Evolutionary conservation across 768 basidiomycete species (phyloP), one percentile per base, ranked within the genome.

Genomic region (Auriscalpium microsporum): DNA sequence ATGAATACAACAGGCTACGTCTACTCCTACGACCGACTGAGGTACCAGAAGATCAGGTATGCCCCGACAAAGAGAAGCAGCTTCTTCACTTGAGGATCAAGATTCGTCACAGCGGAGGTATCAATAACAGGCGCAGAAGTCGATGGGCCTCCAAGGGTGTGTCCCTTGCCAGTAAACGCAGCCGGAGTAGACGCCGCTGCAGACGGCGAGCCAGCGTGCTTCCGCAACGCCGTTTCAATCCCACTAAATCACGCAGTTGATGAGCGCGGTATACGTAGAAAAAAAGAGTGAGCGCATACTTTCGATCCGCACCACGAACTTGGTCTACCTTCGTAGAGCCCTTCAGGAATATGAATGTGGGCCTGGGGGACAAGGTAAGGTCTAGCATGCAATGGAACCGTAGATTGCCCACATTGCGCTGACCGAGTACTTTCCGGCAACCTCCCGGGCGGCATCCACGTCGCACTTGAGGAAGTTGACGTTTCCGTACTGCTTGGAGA

Each of bases 391-490:
- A 50, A 38, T n/a, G 33, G 37, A 4, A 40, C 49, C 38, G 35
- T 11, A 59, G 54, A 33, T 37, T 13, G 63, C 80, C 62, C 60
- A 87, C 90, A 94, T 93, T 0, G 89, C 89, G 23, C 81, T 71
- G 56, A 94, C 76, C 4, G 69, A 69, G 65, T 90, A 89, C 44
- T 70, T 50, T 34, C 72, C 64, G 8, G 90, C 82, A 28, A 93
- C 83, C 45, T 90, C 90, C 59, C 62, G 68, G 17, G 82, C 83
- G 49, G 77, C 78, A 61, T 91, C 89, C 16, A 90, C 83, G 63
- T 90, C 88, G 61, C 84, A 87, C 66, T 93, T 93, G 64, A 92
- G 66, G 71, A 94, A 94, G 68, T 88, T 88, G 56, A 85, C 89
- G 50, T 77, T 74, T 21, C 71, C 72, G 65, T 87, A 83, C 62